Evolutionary conservation across 2,329 filamentous ascomycete genomes (phyloP), one percentile per base, ranked within the genome.

Genomic region (Apiospora pterosperma): DNA sequence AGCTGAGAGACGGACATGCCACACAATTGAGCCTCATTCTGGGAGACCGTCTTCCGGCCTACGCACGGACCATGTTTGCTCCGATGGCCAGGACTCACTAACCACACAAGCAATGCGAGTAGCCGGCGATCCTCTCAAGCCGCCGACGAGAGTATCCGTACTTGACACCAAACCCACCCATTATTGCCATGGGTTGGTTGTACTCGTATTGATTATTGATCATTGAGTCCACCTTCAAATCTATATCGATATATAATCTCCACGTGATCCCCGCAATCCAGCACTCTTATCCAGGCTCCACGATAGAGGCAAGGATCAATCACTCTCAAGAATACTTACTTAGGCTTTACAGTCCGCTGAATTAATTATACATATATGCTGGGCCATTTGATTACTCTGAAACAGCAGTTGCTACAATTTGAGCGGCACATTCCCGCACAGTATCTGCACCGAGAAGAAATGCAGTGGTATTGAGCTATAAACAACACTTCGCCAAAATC

Each of bases 391-490:
- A 21, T 1, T 21, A 11, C 4, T 7, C 3, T 23, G 41, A 23
- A 23, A n/a, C 8, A 42, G n/a, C 4, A 41, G 21, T 21, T 23
- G 41, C 8, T 42, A 42, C n/a, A n/a, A 4, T 11, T 21, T 21
- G 41, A 42, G n/a, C 5, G 8, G 16, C 16, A 41, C 19, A 41
- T 6, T 16, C 16, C 38, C n/a, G 19, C 28, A 11, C 16, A n/a
- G 5, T 6, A 10, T 7, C 10, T 19, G 28, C 28, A 11, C 21
- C 2, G 16, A 55, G 48, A 25, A 55, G 12, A 55, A 55, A 55
- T 55, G 48, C 48, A 55, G 19, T 55, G 48, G 48, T 55, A 55
- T 55, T 55, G 48, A 55, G 48, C 48, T 55, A 34, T 55, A 55
- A 34, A 55, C 34, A 55, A 55, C 28, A 48, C 42, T 14, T 55